Percentiles rank a stretch among this genome's conserved stretches.
Conservation (phyloP, 1,284 basidiomycete genomes). For the Leccinum fuscescens region DNA sequence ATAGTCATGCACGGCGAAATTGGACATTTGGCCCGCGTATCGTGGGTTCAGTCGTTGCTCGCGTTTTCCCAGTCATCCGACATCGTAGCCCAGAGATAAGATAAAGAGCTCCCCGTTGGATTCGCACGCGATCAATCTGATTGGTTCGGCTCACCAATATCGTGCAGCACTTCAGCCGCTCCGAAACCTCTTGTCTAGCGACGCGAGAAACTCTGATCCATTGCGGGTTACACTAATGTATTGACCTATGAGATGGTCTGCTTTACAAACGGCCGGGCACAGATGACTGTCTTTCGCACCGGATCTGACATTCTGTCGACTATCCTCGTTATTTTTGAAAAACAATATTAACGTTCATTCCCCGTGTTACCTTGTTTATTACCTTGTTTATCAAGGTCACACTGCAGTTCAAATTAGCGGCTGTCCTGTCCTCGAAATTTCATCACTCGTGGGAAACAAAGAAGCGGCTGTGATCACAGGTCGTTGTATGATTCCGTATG, state of each 20-base stretch:
- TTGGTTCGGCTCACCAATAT: background rate
- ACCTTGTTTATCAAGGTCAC: too few relatives aligned
- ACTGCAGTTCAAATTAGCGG: too few relatives aligned
- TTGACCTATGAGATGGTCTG: background rate
- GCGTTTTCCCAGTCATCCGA: too few relatives aligned
- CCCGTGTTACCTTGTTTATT: too few relatives aligned
- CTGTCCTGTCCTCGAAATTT: too few relatives aligned
- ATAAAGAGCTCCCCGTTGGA: background rate
- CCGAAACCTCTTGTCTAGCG: background rate
- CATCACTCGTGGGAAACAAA: too few relatives aligned
- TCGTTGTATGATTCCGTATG: too few relatives aligned
- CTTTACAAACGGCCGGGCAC: background rate
- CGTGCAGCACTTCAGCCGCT: background rate
- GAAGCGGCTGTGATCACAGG: too few relatives aligned
- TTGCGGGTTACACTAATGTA: background rate
- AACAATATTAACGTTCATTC: background rate
- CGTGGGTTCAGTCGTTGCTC: too few relatives aligned
- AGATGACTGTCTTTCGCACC: background rate
- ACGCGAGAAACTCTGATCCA: background rate
- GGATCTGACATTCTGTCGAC: background rate
- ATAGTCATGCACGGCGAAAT: too few relatives aligned
- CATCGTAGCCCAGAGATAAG: background rate
- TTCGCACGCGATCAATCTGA: background rate
- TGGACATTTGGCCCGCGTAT: too few relatives aligned
- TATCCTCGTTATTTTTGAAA: background rate